Percentiles rank a stretch among this genome's conserved stretches.
These are phyloP conservation scores for Euptelea pleiosperma DNA, from an alignment of 164 flowering plant species.

Conservation along the genomic window DNA sequence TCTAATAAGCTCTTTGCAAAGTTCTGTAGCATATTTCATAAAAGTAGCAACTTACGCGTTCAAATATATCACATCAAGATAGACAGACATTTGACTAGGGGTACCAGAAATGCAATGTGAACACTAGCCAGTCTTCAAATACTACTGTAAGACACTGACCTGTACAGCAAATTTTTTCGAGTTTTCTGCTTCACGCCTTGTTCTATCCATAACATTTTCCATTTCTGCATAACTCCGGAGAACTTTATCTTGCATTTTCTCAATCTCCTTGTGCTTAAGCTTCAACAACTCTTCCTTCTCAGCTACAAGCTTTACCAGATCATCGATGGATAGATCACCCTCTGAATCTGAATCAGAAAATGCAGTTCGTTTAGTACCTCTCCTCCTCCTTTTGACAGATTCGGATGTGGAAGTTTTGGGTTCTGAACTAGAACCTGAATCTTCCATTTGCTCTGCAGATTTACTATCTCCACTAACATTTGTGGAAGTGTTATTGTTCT, in stretches of 20 bases:
- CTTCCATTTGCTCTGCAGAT: conserved; percentile 28
- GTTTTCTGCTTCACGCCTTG: conserved; percentile 81
- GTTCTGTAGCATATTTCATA: conserved; percentile 44
- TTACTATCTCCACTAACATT: conserved; percentile 19
- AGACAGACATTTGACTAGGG: not conserved
- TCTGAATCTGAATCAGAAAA: conserved; percentile 76
- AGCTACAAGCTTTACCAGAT: conserved; percentile 63
- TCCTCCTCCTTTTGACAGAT: conserved; percentile 32
- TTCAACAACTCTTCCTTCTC: conserved; percentile 72
- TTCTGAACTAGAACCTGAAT: conserved; percentile 43
- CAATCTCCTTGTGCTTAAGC: conserved; percentile 56
- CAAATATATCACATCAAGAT: not conserved
- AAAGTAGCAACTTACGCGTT: not conserved
- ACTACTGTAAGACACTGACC: conserved; percentile 31
- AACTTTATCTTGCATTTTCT: conserved; percentile 66
- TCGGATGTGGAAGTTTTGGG: conserved; percentile 18
- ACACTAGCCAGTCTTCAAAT: not conserved
- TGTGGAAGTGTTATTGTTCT: not conserved
- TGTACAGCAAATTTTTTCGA: conserved; percentile 87
- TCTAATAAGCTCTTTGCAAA: conserved; percentile 84
- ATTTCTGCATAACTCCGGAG: conserved; percentile 76
- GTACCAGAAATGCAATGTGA: not conserved
- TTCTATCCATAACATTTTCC: conserved; percentile 82
- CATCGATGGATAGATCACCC: conserved; percentile 60
- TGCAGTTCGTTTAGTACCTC: conserved; percentile 44